A percentile compares a stretch with the other conserved stretches of the same genome.
These are phyloP conservation scores for Nemophila menziesii DNA, from an alignment of 257 asterid species.

Conservation along the genomic window DNA sequence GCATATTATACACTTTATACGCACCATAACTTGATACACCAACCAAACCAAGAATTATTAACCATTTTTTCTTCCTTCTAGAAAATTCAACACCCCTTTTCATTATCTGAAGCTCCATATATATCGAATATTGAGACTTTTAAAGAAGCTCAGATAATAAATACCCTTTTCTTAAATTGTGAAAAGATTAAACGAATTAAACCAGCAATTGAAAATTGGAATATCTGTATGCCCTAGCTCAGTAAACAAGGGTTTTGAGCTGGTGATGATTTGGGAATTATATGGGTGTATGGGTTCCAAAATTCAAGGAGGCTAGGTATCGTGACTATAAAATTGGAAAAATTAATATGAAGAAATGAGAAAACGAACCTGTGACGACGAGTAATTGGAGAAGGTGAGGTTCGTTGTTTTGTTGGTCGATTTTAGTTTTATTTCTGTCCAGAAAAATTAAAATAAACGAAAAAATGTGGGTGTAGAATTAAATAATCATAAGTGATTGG, in stretches of 20 bases:
- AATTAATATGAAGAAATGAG: conserved; percentile 1
- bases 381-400: not conserved
- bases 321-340: conserved; percentile 3
- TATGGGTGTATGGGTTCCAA: conserved; percentile 12
- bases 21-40: conserved; percentile 75
- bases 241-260: not conserved
- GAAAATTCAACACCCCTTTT: conserved; percentile 39
- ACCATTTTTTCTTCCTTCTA: conserved; percentile 63
- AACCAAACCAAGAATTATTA: conserved; percentile 45
- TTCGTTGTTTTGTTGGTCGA: no score
- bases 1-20: conserved; percentile 54
- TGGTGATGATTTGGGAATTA: not conserved
- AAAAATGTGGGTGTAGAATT: no score
- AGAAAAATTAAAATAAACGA: no score
- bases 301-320: conserved; percentile 33
- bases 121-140: not conserved
- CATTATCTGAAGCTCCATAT: conserved; percentile 52
- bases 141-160: not conserved
- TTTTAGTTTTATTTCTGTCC: no score
- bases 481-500: no score
- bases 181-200: not conserved
- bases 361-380: conserved; percentile 13
- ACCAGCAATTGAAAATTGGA: not conserved
- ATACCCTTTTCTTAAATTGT: not conserved
- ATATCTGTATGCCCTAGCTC: not conserved